Conservation (phyloP, 768 basidiomycete species). For the Suillus luteus region DNA sequence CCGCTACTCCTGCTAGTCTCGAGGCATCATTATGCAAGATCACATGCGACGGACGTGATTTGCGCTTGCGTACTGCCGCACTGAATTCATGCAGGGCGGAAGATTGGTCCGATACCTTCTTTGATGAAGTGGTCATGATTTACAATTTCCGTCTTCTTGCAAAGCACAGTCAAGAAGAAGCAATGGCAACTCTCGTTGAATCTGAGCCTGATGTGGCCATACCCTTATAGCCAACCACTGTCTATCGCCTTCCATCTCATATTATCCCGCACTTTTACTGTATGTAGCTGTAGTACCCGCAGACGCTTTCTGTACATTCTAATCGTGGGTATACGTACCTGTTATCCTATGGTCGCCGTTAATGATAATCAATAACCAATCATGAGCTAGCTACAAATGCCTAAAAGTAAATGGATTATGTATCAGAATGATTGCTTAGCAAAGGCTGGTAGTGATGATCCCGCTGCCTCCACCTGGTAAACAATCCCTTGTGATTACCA, state of each 20-base stretch:
- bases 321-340: slow-evolving; percentile 38
- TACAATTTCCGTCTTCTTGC: slow-evolving; percentile 48
- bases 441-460: slow-evolving; percentile 11
- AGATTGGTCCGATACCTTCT: slow-evolving; percentile 63
- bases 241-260: neutral
- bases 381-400: neutral
- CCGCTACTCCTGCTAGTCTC: slow-evolving; percentile 33
- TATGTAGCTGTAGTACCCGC: slow-evolving; percentile 13
- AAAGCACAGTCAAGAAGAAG: slow-evolving; percentile 39
- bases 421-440: slow-evolving; percentile 20
- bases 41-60: slow-evolving; percentile 38
- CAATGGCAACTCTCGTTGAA: slow-evolving; percentile 30
- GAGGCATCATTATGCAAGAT: slow-evolving; percentile 38
- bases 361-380: slow-evolving; percentile 10
- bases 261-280: slow-evolving; percentile 5
- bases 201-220: slow-evolving; percentile 15
- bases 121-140: slow-evolving; percentile 63
- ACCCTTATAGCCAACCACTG: slow-evolving; percentile 7
- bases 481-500: slow-evolving; percentile 25
- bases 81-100: slow-evolving; percentile 43
- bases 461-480: slow-evolving; percentile 26
- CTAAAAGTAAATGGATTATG: slow-evolving; percentile 10
- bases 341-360: slow-evolving; percentile 27
- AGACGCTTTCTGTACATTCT: slow-evolving; percentile 38
- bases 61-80: slow-evolving; percentile 52